These are phyloP conservation scores for Sechiopsis laciniata DNA, from an alignment of 306 rosid species.

Conservation along the genomic window DNA sequence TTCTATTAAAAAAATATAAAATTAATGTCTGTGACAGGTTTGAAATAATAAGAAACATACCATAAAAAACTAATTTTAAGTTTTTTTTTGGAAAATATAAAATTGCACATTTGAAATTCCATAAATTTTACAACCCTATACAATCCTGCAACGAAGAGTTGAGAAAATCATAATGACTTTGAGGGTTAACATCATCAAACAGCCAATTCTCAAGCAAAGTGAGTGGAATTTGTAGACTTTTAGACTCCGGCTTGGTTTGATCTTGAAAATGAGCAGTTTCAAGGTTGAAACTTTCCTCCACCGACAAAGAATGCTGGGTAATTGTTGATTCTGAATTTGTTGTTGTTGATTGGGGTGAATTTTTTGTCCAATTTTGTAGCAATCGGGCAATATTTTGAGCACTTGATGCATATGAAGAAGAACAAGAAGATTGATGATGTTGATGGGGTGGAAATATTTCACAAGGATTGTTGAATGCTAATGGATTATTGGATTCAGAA, in stretches of 20 bases:
- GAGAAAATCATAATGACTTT: constrained; percentile 49
- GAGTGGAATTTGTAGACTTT: constrained; percentile 42
- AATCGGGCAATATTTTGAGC: constrained; percentile 62
- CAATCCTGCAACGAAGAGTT: constrained; percentile 41
- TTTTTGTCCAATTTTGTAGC: constrained; percentile 66
- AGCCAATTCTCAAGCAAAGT: constrained; percentile 77
- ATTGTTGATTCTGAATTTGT: background rate
- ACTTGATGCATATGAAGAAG: constrained; percentile 59
- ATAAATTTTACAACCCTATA: constrained; percentile 26
- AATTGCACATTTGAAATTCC: too few relatives aligned
- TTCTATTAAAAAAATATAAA: too few relatives aligned
- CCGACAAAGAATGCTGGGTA: constrained; percentile 20
- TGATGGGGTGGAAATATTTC: background rate
- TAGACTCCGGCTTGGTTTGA: constrained; percentile 41
- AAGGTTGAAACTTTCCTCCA: background rate
- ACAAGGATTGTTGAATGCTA: background rate
- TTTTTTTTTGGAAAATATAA: too few relatives aligned
- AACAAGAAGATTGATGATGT: background rate
- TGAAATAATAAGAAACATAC: too few relatives aligned
- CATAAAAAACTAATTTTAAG: too few relatives aligned
- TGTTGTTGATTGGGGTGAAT: constrained; percentile 31
- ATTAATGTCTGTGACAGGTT: too few relatives aligned
- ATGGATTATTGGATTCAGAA: constrained; percentile 5
- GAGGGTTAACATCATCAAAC: constrained; percentile 53
- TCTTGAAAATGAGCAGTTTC: constrained; percentile 28